These are phyloP conservation scores for Abrus pulchellus DNA, from an alignment of 306 rosid species.

Conservation along the genomic window DNA sequence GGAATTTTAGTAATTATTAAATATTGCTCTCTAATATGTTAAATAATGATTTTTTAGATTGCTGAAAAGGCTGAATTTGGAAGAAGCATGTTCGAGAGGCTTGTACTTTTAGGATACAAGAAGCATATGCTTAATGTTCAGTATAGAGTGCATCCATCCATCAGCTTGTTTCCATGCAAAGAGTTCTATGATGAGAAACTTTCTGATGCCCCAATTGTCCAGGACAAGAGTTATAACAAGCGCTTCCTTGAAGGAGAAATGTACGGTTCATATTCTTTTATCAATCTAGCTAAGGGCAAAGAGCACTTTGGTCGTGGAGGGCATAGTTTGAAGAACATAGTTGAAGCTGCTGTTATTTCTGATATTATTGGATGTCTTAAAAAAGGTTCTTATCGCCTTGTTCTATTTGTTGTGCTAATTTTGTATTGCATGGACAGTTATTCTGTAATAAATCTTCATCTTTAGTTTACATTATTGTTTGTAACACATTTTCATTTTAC, in stretches of 20 bases:
- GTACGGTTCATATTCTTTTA: constrained; percentile 50
- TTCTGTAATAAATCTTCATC: too few species aligned
- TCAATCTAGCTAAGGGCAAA: constrained; percentile 52
- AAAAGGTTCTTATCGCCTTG: constrained; percentile 44
- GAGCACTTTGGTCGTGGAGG: constrained; percentile 35
- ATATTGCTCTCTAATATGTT: neutral
- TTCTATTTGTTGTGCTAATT: neutral
- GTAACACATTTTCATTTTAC: too few species aligned
- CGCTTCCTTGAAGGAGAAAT: constrained; percentile 46
- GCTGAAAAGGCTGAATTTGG: constrained; percentile 54
- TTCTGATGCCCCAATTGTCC: constrained; percentile 47
- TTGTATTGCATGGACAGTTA: too few species aligned
- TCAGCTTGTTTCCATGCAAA: constrained; percentile 53
- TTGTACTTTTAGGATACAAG: constrained; percentile 47
- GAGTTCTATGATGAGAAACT: constrained; percentile 53
- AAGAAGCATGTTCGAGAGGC: constrained; percentile 62
- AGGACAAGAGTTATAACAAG: constrained; percentile 6
- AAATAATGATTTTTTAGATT: constrained; percentile 35
- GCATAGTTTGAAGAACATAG: constrained; percentile 48
- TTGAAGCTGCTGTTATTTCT: constrained; percentile 60
- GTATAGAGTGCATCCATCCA: constrained; percentile 64
- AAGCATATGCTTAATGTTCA: constrained; percentile 55
- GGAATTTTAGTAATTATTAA: neutral
- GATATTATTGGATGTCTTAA: constrained; percentile 61
- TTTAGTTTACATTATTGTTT: too few species aligned